phyloP scores from a whole-genome alignment of 306 rosid species.

The Phaseolus lunatus region DNA sequence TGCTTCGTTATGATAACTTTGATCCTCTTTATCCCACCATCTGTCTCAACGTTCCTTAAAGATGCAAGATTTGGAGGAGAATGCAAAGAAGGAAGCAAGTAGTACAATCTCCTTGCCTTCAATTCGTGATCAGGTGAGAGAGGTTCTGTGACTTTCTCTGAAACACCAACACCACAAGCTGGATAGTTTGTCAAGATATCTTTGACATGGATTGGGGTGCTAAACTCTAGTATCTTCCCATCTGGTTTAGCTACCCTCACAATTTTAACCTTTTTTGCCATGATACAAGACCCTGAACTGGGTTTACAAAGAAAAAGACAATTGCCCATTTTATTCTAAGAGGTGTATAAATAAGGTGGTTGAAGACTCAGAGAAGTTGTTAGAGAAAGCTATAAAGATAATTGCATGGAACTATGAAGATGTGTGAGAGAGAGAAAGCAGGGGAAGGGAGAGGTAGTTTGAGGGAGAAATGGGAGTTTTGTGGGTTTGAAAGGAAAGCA shows the following conservation, averaged over 20 bases:
- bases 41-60: slow-evolving; percentile 2
- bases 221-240: slow-evolving; percentile 63
- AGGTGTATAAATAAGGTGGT: background rate
- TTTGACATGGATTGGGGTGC: slow-evolving; percentile 55
- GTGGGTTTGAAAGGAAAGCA: slow-evolving; percentile 49
- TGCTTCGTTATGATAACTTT: slow-evolving; percentile 71
- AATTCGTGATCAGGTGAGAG: slow-evolving; percentile 60
- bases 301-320: slow-evolving; percentile 43
- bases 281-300: background rate
- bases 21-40: slow-evolving; percentile 55
- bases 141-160: slow-evolving; percentile 52
- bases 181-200: slow-evolving; percentile 58
- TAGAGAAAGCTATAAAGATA: slow-evolving; percentile 33
- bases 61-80: slow-evolving; percentile 30
- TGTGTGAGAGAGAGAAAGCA: slow-evolving; percentile 32
- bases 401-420: background rate
- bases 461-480: slow-evolving; percentile 34
- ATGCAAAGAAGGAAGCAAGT: slow-evolving; percentile 53
- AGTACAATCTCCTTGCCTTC: slow-evolving; percentile 62
- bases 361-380: slow-evolving; percentile 20
- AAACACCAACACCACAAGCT: slow-evolving; percentile 44
- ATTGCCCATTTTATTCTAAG: slow-evolving; percentile 67
- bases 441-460: slow-evolving; percentile 30
- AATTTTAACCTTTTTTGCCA: slow-evolving; percentile 41
- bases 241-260: slow-evolving; percentile 62